A percentile compares a stretch with the other conserved stretches of the same genome.
Evolutionary conservation across 805 yeast genomes (phyloP).

Genomic region (Tetrapisispora namnaoensis): DNA sequence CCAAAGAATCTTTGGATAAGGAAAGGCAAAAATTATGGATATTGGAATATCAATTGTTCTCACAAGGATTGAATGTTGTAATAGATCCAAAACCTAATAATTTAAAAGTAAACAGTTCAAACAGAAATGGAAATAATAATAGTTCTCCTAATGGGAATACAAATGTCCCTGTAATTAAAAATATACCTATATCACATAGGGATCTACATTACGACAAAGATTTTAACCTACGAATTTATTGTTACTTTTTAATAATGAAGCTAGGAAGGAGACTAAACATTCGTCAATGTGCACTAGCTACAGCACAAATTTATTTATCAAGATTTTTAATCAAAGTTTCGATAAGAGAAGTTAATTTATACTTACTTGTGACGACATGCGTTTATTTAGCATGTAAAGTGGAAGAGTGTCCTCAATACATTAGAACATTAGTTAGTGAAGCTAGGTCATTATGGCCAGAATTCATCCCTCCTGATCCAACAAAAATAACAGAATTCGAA

Average conservation of each 20-base stretch:
- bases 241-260: slow-evolving; percentile 65
- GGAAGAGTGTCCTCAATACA: slow-evolving; percentile 93
- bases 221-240: slow-evolving; percentile 59
- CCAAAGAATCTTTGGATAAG: slow-evolving; percentile 45
- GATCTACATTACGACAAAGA: slow-evolving; percentile 37
- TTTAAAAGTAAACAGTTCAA: not conserved
- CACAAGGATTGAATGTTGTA: slow-evolving; percentile 27
- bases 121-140: not conserved
- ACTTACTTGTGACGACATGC: slow-evolving; percentile 72
- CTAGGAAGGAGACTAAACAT: slow-evolving; percentile 70
- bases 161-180: slow-evolving; percentile 30
- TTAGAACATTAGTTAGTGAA: slow-evolving; percentile 70
- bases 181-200: slow-evolving; percentile 33
- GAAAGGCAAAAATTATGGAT: slow-evolving; percentile 35
- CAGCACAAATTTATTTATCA: slow-evolving; percentile 80
- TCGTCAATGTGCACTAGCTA: slow-evolving; percentile 75
- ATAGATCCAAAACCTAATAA: slow-evolving; percentile 22
- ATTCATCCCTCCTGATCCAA: slow-evolving; percentile 80
- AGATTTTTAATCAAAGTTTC: slow-evolving; percentile 67
- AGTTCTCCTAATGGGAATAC: not conserved
- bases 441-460: slow-evolving; percentile 93
- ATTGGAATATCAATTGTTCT: slow-evolving; percentile 29
- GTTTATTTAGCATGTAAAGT: slow-evolving; percentile 86
- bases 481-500: slow-evolving; percentile 90
- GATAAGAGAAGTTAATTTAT: slow-evolving; percentile 72